phyloP scores from a whole-genome alignment of 768 basidiomycete genomes.

The Lyophyllum shimeji region DNA sequence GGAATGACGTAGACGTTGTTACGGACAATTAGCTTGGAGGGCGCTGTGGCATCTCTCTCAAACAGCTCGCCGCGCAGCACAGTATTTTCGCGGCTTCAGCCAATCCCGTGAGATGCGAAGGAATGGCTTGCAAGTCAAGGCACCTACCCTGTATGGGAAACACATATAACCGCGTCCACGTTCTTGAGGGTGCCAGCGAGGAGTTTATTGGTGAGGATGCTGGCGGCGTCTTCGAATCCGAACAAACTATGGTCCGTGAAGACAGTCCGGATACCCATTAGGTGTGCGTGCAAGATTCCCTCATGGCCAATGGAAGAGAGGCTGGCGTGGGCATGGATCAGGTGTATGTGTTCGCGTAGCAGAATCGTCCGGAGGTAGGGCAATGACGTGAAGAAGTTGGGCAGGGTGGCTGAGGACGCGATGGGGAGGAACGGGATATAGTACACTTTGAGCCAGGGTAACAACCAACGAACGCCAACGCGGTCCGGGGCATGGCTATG shows the following conservation, averaged over 20 bases:
- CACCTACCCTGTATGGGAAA: slow-evolving; percentile 91
- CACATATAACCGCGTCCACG: slow-evolving; percentile 93
- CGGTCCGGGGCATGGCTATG: slow-evolving; percentile 88
- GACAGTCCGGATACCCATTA: slow-evolving; percentile 85
- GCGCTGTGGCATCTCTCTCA: slow-evolving; percentile 45
- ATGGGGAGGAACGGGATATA: slow-evolving; percentile 89
- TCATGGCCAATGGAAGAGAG: slow-evolving; percentile 92
- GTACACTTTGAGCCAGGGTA: slow-evolving; percentile 89
- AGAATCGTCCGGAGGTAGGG: slow-evolving; percentile 92
- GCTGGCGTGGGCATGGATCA: slow-evolving; percentile 91
- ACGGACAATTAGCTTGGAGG: slow-evolving; percentile 44
- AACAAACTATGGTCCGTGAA: slow-evolving; percentile 98
- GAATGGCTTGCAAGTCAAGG: neutral
- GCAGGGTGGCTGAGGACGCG: slow-evolving; percentile 89
- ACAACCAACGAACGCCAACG: slow-evolving; percentile 86
- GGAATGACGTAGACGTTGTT: slow-evolving; percentile 88
- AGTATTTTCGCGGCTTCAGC: slow-evolving; percentile 92
- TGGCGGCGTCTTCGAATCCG: slow-evolving; percentile 95
- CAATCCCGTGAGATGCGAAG: neutral
- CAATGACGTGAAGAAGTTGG: slow-evolving; percentile 89
- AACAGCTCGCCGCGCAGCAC: slow-evolving; percentile 83
- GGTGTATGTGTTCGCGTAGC: slow-evolving; percentile 78
- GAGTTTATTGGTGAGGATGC: slow-evolving; percentile 96
- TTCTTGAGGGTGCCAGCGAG: slow-evolving; percentile 83
- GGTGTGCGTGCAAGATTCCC: slow-evolving; percentile 84